A percentile compares a stretch with the other conserved stretches of the same genome.
These are phyloP conservation scores for Tuber microsphaerosporum DNA, from an alignment of 495 filamentous ascomycete genomes.

Conservation along the genomic window DNA sequence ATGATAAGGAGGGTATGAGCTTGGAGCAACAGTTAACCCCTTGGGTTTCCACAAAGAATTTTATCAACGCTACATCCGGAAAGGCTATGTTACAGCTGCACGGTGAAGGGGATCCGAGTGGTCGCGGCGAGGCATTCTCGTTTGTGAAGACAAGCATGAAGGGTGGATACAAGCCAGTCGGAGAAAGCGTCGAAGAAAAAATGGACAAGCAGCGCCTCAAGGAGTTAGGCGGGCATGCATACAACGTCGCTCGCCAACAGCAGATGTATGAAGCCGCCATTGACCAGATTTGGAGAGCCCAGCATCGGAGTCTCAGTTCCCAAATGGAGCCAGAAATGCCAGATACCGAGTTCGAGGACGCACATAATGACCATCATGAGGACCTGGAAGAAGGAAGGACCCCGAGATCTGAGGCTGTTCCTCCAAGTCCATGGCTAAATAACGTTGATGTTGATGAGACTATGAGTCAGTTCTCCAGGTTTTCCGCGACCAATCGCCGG, in stretches of 20 bases:
- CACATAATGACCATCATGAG: slow-evolving; percentile 49
- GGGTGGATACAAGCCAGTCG: slow-evolving; percentile 84
- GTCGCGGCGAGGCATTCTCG: slow-evolving; percentile 85
- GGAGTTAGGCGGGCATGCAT: slow-evolving; percentile 87
- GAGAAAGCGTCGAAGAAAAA: slow-evolving; percentile 80
- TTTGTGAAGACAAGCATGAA: slow-evolving; percentile 98
- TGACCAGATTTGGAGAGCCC: slow-evolving; percentile 78
- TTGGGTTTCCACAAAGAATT: slow-evolving; percentile 91
- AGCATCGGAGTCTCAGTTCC: slow-evolving; percentile 68
- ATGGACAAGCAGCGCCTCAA: slow-evolving; percentile 74
- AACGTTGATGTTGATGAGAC: slow-evolving; percentile 58
- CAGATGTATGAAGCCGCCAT: slow-evolving; percentile 82
- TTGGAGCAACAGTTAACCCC: slow-evolving; percentile 86
- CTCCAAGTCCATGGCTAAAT: slow-evolving; percentile 49
- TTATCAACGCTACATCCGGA: slow-evolving; percentile 81
- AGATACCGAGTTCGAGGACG: slow-evolving; percentile 53
- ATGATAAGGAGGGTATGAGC: slow-evolving; percentile 54
- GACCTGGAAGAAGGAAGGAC: slow-evolving; percentile 57
- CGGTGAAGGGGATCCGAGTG: slow-evolving; percentile 91
- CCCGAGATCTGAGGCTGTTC: slow-evolving; percentile 56
- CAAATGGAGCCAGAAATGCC: slow-evolving; percentile 49
- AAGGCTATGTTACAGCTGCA: slow-evolving; percentile 96
- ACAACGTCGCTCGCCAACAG: slow-evolving; percentile 92
- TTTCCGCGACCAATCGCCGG: slow-evolving; percentile 60
- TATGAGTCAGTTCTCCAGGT: slow-evolving; percentile 74